Base-by-base conservation (phyloP, 768 basidiomycete species). In the Arthromyces matolae region DNA sequence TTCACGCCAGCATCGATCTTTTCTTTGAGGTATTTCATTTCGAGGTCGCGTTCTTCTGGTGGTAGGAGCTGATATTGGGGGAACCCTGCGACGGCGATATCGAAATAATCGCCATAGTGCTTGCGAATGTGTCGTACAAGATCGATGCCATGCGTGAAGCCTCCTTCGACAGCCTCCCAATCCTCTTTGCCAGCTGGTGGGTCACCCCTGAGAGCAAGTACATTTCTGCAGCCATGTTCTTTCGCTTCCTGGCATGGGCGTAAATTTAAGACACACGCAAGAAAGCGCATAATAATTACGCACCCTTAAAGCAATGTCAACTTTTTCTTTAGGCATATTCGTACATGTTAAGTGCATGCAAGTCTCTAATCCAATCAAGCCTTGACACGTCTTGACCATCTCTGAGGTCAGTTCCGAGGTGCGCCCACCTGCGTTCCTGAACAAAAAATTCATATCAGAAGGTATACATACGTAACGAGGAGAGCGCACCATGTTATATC, bases 311-410 rank as follows among this genome's bases (percentile, higher is more conserved):
- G 95, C 93, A 59, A 85, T 81, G 68, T 96, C 93, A 18, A 99
- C 87, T 64, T 98, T 97, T 64, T 89, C 86, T 61, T 78, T 77
- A n/a, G 93, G 92, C 93, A 99, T 96, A 70, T 95, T 96, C 41
- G 96, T 98, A 64, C 96, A 98, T 36, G 95, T 98, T 56, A 99
- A 68, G 69, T 99, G 96, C 92, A 99, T 93, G 71, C 93, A 97
- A 23, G 93, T 95, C 70, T 98, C 93, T 19, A 98, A 77, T 0
- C 94, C 96, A 66, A 98, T 90, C 31, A 90, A 68, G 38, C 88
- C 77, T 69, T 97, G 93, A 63, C 93, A 95, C 33, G 89, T 91
- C 69, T 93, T 93, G 52, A 96, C 91, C 73, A 97, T 83, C 59
- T 93, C 90, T 4, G 89, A 84, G 9, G 94, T 95, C 48, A 97